A percentile compares a stretch with the other conserved stretches of the same genome.
Conservation (phyloP, 768 basidiomycete genomes). For the Amanita pseudoporphyria region DNA sequence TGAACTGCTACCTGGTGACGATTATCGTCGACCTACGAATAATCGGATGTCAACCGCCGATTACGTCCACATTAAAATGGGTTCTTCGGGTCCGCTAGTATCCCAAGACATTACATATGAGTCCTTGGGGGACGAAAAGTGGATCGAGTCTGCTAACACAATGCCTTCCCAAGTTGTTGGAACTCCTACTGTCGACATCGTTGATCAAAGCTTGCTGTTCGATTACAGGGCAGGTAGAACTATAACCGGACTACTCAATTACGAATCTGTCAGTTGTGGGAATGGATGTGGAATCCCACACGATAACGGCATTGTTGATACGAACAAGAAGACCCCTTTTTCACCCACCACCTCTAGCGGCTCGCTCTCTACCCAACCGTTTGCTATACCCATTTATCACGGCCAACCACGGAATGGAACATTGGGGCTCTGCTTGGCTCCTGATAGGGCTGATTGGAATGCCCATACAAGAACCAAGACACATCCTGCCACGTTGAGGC, state of each 20-base stretch:
- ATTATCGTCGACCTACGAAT: neutral
- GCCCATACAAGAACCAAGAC: neutral
- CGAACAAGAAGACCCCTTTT: neutral
- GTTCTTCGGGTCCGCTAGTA: neutral
- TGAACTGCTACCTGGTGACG: neutral
- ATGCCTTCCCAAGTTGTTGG: neutral
- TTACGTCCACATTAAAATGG: neutral
- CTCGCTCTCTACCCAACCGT: neutral
- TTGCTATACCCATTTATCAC: neutral
- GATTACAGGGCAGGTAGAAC: neutral
- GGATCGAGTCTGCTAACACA: neutral
- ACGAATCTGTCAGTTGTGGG: neutral
- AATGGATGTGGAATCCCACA: neutral
- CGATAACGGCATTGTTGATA: neutral
- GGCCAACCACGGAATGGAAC: neutral
- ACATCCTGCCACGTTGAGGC: neutral
- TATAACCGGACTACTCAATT: neutral
- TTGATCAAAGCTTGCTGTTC: neutral
- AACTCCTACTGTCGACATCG: neutral
- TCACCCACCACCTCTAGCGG: neutral
- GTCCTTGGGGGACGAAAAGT: neutral
- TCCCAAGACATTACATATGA: neutral
- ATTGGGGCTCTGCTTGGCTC: neutral
- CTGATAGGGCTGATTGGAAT: neutral
- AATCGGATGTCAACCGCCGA: neutral